Base-by-base conservation (phyloP, 305 asterid genomes). In the Striga hermonthica region DNA sequence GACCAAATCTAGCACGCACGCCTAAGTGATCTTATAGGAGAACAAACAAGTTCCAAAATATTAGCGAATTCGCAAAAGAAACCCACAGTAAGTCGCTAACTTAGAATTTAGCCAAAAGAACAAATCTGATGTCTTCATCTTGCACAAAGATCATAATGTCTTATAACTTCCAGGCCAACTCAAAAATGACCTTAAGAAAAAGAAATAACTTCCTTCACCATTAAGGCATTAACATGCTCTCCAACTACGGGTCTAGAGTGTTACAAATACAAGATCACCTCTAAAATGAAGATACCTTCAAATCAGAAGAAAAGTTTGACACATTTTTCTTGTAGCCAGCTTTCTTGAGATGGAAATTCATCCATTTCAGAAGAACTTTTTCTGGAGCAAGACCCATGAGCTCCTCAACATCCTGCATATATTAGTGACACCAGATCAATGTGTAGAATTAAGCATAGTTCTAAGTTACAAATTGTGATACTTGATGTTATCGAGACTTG, bases 321-420 rank as follows among this genome's bases (percentile, higher is more conserved):
- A 93, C 97, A 48, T 81, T 79, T 74, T 88, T 93, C 65, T 86
- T 69, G 81, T 90, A 93, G 68, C 99, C 99, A 4, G 83, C 97
- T 84, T 85, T 90, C 76, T 86, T 88, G 28, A 93, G 97, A 83
- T 90, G 99, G 80, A 93, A 93, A 80, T 93, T 93, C 99, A 90
- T 93, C 99, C 99, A 93, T 72, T 86, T 93, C 66, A 93, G 78
- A 49, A 93, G 85, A 65, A 93, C 71, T 73, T 93, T 93, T 78
- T 93, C 99, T 11, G 99, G 99, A 44, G 97, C 90, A 74, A 93
- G 88, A 57, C 95, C 96, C 86, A 93, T 72, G 52, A 93, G 94
- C 83, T 93, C 97, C 82, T 90, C 97, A 77, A 93, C 83, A 78
- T 93, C 99, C 99, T 93, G 85, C 83, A 80, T 68, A 68, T 54